Conservation (phyloP, 805 yeast genomes). For the Wickerhamiella vanderwaltii region DNA sequence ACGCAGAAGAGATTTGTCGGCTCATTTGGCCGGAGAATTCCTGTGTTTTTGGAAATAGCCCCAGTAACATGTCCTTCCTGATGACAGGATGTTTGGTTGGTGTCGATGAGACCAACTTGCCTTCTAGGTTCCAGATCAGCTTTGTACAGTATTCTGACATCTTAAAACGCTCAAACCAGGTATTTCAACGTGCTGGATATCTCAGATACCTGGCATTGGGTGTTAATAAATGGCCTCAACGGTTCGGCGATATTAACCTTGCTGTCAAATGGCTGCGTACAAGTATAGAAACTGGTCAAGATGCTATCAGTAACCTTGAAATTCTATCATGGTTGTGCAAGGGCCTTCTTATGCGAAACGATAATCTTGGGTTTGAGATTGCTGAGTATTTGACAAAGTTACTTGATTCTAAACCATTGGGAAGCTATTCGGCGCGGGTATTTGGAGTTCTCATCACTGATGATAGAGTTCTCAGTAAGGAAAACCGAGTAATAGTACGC, state of each 20-base stretch:
- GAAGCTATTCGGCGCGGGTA: conserved; percentile 38
- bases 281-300: conserved; percentile 17
- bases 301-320: conserved; percentile 33
- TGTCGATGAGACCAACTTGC: conserved; percentile 13
- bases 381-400: conserved; percentile 30
- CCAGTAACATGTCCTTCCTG: conserved; percentile 8
- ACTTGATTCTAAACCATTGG: conserved; percentile 28
- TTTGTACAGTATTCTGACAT: conserved; percentile 16
- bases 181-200: conserved; percentile 38
- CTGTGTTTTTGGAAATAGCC: conserved; percentile 10
- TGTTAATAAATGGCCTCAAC: conserved; percentile 42
- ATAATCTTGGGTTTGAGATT: conserved; percentile 29
- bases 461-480: conserved; percentile 45
- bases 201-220: conserved; percentile 44
- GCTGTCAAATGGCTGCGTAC: conserved; percentile 11
- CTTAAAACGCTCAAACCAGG: conserved; percentile 20
- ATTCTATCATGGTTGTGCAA: conserved; percentile 57
- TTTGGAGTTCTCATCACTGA: conserved; percentile 60
- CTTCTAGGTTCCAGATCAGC: conserved; percentile 9
- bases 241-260: conserved; percentile 10
- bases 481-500: conserved; percentile 46
- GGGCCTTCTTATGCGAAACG: conserved; percentile 51
- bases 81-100: conserved; percentile 12
- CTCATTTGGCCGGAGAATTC: conserved; percentile 13
- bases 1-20: conserved; percentile 13